These are phyloP conservation scores for Didymosphaeria variabile DNA, from an alignment of 2,329 filamentous ascomycete species.

Conservation along the genomic window DNA sequence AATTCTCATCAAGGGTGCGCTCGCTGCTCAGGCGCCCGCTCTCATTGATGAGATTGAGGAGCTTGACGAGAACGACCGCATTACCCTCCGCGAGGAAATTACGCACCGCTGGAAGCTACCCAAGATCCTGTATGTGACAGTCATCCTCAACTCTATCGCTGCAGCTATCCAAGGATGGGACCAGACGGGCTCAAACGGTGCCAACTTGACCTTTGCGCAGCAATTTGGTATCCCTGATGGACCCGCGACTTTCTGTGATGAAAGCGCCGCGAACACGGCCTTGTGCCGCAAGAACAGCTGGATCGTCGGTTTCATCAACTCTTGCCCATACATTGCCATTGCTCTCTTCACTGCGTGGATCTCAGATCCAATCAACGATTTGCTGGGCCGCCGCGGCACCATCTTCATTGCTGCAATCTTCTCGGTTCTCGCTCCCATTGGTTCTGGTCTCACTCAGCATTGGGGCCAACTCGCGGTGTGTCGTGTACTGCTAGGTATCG, in stretches of 20 bases:
- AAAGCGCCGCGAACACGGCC: conserved; percentile 26
- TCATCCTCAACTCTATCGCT: conserved; percentile 73
- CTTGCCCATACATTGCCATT: conserved; percentile 43
- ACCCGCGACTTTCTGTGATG: conserved; percentile 26
- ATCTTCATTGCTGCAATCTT: conserved; percentile 48
- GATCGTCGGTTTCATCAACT: conserved; percentile 46
- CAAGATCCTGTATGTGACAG: conserved; percentile 69
- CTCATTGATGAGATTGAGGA: conserved; percentile 70
- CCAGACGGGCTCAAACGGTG: conserved; percentile 61
- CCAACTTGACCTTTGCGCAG: conserved; percentile 67
- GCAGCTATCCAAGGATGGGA: conserved; percentile 75
- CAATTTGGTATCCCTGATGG: conserved; percentile 41
- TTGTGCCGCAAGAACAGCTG: conserved; percentile 44
- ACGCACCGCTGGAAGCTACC: conserved; percentile 70
- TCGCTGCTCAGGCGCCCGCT: conserved; percentile 75
- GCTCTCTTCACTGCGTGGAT: conserved; percentile 39
- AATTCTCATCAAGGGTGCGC: conserved; percentile 65
- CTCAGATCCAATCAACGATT: conserved; percentile 41
- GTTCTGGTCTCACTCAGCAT: conserved; percentile 45
- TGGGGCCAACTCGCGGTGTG: conserved; percentile 53
- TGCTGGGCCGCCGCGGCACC: conserved; percentile 42
- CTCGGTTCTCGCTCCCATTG: conserved; percentile 47
- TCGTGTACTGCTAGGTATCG: conserved; percentile 50
- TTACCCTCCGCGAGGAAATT: conserved; percentile 67
- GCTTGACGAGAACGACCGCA: conserved; percentile 69